Evolutionary conservation across 2,329 filamentous ascomycete genomes (phyloP).

Genomic region (Nemania sp.): DNA sequence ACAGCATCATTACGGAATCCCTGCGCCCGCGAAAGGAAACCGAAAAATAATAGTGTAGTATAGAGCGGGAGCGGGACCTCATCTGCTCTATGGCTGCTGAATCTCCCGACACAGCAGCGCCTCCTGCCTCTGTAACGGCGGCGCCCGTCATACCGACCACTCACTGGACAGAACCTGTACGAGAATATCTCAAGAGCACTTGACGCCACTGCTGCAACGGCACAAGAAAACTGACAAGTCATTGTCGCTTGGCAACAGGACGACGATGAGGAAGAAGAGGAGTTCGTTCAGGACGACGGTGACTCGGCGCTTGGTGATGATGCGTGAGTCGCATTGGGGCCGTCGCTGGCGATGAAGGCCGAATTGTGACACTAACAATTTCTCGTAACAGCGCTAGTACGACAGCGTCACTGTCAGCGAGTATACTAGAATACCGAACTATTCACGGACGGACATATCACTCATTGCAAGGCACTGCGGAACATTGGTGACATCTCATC

Average conservation of each 20-base stretch:
- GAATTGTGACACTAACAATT: slow-evolving; percentile 18
- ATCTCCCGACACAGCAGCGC: slow-evolving; percentile 21
- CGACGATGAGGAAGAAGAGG: slow-evolving; percentile 38
- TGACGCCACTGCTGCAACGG: background rate
- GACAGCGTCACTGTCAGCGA: slow-evolving; percentile 47
- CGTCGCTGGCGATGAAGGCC: background rate
- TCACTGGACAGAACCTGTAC: slow-evolving; percentile 39
- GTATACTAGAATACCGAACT: slow-evolving; percentile 49
- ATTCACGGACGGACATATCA: slow-evolving; percentile 50
- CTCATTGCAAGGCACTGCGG: slow-evolving; percentile 45
- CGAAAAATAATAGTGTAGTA: background rate
- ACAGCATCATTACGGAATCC: background rate
- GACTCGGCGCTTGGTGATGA: slow-evolving; percentile 48
- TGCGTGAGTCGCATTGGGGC: slow-evolving; percentile 41
- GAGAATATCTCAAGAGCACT: background rate
- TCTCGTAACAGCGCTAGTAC: slow-evolving; percentile 41
- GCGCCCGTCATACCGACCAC: slow-evolving; percentile 26
- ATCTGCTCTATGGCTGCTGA: slow-evolving; percentile 8
- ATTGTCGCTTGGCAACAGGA: slow-evolving; percentile 32
- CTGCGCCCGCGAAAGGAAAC: background rate
- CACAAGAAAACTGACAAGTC: slow-evolving; percentile 27
- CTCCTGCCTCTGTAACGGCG: slow-evolving; percentile 28
- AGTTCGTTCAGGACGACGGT: slow-evolving; percentile 35
- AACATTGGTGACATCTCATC: slow-evolving; percentile 44
- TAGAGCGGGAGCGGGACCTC: background rate